phyloP scores from a whole-genome alignment of 2,329 filamentous ascomycete species.

The Cercospora zeina region DNA sequence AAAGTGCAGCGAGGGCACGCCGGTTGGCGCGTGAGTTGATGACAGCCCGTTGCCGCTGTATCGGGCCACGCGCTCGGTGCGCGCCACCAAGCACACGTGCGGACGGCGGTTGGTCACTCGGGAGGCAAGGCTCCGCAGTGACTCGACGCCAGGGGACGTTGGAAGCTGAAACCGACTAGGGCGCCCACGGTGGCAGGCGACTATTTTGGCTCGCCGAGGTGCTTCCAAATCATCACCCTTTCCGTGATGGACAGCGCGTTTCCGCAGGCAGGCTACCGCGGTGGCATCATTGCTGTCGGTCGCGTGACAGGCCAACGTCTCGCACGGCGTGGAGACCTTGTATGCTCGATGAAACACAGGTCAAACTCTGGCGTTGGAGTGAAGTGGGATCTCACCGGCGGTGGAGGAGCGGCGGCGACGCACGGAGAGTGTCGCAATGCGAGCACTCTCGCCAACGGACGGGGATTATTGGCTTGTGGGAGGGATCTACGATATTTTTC shows the following conservation, averaged over 20 bases:
- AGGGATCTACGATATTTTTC: constrained; percentile 14
- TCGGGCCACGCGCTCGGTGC: background rate
- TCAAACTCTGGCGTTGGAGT: constrained; percentile 14
- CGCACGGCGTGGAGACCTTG: background rate
- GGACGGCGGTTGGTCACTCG: background rate
- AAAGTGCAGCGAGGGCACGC: background rate
- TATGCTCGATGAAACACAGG: constrained; percentile 9
- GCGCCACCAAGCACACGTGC: background rate
- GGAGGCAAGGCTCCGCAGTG: background rate
- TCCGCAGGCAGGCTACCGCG: background rate
- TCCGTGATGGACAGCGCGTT: background rate
- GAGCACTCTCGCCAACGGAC: background rate
- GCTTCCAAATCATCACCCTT: background rate
- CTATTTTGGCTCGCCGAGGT: constrained; percentile 1
- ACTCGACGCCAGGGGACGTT: constrained; percentile 2
- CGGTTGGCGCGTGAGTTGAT: background rate
- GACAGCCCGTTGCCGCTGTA: background rate
- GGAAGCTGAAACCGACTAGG: constrained; percentile 8
- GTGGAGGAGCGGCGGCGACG: background rate
- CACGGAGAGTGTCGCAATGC: constrained; percentile 7
- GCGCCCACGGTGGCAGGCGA: background rate
- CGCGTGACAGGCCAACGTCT: background rate
- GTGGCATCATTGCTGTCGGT: background rate
- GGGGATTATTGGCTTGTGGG: constrained; percentile 13
- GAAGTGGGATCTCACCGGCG: background rate